Evolutionary conservation across 2,329 filamentous ascomycete species (phyloP).

Genomic region (Pseudocercospora macadamiae): DNA sequence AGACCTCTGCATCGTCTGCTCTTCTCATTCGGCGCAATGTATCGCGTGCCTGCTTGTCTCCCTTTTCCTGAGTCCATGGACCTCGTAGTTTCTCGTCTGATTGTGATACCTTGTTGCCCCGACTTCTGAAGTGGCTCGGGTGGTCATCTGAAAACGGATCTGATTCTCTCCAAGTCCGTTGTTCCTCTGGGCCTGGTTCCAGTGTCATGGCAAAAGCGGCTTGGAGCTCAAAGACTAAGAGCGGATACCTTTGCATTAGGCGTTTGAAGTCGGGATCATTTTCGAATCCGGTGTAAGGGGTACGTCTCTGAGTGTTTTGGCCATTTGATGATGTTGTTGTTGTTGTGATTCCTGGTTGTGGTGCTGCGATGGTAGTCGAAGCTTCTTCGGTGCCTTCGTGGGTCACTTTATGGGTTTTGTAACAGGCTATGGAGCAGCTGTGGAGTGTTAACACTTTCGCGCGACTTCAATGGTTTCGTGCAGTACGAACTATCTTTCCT

Average conservation of each 20-base stretch:
- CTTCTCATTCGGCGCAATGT: slow-evolving; percentile 36
- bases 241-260: slow-evolving; percentile 40
- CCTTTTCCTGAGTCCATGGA: slow-evolving; percentile 43
- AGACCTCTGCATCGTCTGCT: slow-evolving; percentile 36
- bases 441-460: slow-evolving; percentile 18
- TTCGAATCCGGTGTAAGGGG: slow-evolving; percentile 37
- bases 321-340: neutral
- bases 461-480: too few relatives aligned
- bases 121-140: slow-evolving; percentile 16
- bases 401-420: slow-evolving; percentile 40
- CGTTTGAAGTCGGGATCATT: slow-evolving; percentile 37
- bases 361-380: slow-evolving; percentile 10
- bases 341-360: slow-evolving; percentile 29
- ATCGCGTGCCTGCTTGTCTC: slow-evolving; percentile 38
- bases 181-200: slow-evolving; percentile 39
- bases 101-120: neutral
- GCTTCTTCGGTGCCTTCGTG: slow-evolving; percentile 28
- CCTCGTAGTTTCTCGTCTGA: slow-evolving; percentile 30
- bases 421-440: slow-evolving; percentile 45
- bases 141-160: slow-evolving; percentile 25
- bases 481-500: slow-evolving; percentile 47
- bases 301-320: slow-evolving; percentile 19
- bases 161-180: slow-evolving; percentile 30
- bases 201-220: slow-evolving; percentile 40
- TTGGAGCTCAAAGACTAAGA: slow-evolving; percentile 39